Conservation (phyloP, 2,329 filamentous ascomycete genomes). For the Fusarium nurragi region DNA sequence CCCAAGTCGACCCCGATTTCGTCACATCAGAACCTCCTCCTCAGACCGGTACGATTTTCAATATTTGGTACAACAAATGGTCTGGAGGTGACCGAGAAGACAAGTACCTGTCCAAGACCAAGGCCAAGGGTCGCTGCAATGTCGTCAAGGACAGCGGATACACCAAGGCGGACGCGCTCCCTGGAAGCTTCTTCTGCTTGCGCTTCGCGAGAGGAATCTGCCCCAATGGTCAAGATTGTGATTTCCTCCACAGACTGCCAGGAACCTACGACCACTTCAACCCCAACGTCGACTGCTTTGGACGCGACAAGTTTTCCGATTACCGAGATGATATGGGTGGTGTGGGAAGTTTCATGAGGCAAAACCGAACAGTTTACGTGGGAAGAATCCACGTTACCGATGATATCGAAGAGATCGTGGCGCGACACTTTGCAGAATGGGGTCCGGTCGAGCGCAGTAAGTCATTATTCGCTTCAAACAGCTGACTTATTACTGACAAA, state of each 20-base stretch:
- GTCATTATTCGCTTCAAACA: conserved; percentile 18
- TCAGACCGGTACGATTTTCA: conserved; percentile 95
- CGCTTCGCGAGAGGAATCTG: conserved; percentile 87
- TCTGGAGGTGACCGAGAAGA: conserved; percentile 93
- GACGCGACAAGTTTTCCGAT: conserved; percentile 86
- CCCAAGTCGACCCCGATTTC: conserved; percentile 86
- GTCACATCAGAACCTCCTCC: conserved; percentile 86
- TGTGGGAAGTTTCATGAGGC: conserved; percentile 90
- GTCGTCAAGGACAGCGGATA: conserved; percentile 82
- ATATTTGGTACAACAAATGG: conserved; percentile 99
- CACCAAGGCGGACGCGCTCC: conserved; percentile 78
- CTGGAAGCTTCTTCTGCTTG: conserved; percentile 90
- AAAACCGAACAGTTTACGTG: conserved; percentile 93
- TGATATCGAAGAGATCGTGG: conserved; percentile 95
- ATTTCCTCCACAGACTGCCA: conserved; percentile 91
- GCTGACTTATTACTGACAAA: conserved; percentile 18
- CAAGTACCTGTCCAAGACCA: conserved; percentile 84
- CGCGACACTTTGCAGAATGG: conserved; percentile 96
- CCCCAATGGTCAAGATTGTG: conserved; percentile 90
- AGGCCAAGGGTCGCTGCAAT: conserved; percentile 87
- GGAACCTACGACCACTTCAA: conserved; percentile 90
- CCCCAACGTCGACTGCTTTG: conserved; percentile 92
- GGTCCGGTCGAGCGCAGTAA: conserved; percentile 83
- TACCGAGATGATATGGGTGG: conserved; percentile 99
- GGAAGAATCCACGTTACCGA: conserved; percentile 95